These are phyloP conservation scores for Neoscytalidium dimidiatum DNA, from an alignment of 2,329 filamentous ascomycete genomes.

Conservation along the genomic window DNA sequence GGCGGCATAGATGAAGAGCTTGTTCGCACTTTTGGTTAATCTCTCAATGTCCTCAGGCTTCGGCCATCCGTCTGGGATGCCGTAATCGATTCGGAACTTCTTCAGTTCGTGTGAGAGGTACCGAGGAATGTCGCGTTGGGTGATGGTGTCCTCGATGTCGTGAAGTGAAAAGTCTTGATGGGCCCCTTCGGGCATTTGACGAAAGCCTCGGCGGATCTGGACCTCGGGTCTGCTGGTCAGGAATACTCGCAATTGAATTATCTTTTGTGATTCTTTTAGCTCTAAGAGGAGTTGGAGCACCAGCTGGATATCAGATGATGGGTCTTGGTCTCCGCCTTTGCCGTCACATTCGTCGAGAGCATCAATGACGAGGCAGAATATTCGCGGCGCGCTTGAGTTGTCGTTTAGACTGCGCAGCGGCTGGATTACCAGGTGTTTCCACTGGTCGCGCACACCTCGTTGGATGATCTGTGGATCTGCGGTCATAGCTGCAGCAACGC, in stretches of 20 bases:
- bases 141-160: background rate
- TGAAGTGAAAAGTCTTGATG: background rate
- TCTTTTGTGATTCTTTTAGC: background rate
- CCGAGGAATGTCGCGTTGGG: background rate
- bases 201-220: background rate
- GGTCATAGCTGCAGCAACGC: conserved; percentile 22
- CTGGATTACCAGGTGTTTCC: conserved; percentile 23
- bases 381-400: background rate
- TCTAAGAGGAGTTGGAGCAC: background rate
- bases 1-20: conserved; percentile 33
- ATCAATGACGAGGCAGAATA: conserved; percentile 21
- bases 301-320: background rate
- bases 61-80: conserved; percentile 22
- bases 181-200: background rate
- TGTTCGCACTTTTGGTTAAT: conserved; percentile 31
- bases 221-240: background rate
- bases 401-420: conserved; percentile 21
- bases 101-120: background rate
- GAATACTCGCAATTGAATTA: background rate
- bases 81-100: background rate
- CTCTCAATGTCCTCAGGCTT: conserved; percentile 24
- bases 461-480: conserved; percentile 20
- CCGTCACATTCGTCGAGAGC: conserved; percentile 22
- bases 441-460: conserved; percentile 25
- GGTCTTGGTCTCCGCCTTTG: background rate